These are phyloP conservation scores for Flammula alnicola DNA, from an alignment of 1,284 basidiomycete species.

Conservation along the genomic window DNA sequence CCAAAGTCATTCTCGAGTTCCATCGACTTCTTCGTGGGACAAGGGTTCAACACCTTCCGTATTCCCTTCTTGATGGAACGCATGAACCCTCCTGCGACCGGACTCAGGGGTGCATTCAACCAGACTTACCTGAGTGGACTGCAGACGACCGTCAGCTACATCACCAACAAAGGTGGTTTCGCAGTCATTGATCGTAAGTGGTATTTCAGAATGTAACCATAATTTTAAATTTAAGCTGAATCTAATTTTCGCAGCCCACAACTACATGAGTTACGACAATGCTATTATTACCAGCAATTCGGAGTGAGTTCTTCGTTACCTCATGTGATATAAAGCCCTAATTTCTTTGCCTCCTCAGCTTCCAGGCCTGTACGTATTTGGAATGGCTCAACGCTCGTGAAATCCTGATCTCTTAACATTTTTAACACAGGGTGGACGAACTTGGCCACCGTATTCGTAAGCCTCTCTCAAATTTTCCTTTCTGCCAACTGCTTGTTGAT, in stretches of 20 bases:
- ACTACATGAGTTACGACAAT: constrained; percentile 63
- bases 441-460: constrained; percentile 55
- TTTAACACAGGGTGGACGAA: constrained; percentile 54
- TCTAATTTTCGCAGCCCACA: constrained; percentile 47
- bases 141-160: constrained; percentile 59
- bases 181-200: constrained; percentile 59
- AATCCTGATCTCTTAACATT: no score
- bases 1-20: constrained; percentile 1
- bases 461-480: constrained; percentile 24
- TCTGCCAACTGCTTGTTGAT: not conserved
- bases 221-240: constrained; percentile 1
- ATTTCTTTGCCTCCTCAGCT: constrained; percentile 35
- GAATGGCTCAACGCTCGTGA: no score
- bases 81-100: constrained; percentile 52
- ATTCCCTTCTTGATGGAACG: constrained; percentile 65
- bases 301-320: constrained; percentile 39
- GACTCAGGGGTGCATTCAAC: constrained; percentile 58
- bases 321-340: not conserved
- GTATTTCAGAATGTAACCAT: not conserved
- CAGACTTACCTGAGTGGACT: constrained; percentile 55
- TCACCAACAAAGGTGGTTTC: constrained; percentile 62
- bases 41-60: constrained; percentile 70
- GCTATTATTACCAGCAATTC: constrained; percentile 51
- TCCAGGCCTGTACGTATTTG: constrained; percentile 52
- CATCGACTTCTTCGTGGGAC: constrained; percentile 44